These are phyloP conservation scores for Magnolia officinalis DNA, from an alignment of 164 flowering plant genomes.

Conservation along the genomic window DNA sequence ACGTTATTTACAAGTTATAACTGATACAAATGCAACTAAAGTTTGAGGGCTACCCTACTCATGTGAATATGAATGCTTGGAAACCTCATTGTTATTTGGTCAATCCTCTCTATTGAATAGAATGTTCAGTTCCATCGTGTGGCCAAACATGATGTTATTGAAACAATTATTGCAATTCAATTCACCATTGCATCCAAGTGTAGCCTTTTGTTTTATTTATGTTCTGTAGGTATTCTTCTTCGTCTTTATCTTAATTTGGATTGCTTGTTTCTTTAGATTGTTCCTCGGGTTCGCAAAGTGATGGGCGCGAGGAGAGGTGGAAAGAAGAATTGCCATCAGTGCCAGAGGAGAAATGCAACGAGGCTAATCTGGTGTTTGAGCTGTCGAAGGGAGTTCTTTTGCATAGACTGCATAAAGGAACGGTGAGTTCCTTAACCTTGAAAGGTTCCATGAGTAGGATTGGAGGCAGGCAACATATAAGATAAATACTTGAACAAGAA, in stretches of 20 bases:
- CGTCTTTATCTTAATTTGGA: neutral
- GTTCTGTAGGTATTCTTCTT: neutral
- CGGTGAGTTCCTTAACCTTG: neutral
- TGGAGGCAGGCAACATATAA: neutral
- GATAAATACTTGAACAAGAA: neutral
- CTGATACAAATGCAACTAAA: too few relatives aligned
- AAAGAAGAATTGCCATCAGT: slow-evolving; percentile 8
- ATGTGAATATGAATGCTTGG: too few relatives aligned
- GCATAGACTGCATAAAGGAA: neutral
- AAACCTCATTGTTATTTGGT: too few relatives aligned
- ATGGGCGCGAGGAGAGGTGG: neutral
- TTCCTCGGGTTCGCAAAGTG: neutral
- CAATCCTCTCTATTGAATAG: too few relatives aligned
- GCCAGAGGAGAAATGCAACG: neutral
- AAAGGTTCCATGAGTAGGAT: too few relatives aligned
- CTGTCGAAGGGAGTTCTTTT: slow-evolving; percentile 5
- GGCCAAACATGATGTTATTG: too few relatives aligned
- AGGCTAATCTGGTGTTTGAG: slow-evolving; percentile 2
- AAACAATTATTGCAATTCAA: too few relatives aligned
- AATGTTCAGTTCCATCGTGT: too few relatives aligned
- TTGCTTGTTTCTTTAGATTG: slow-evolving; percentile 4
- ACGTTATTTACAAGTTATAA: too few relatives aligned
- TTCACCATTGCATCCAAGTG: too few relatives aligned
- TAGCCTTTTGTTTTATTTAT: too few relatives aligned
- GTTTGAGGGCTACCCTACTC: too few relatives aligned